Evolutionary conservation across 2,329 filamentous ascomycete genomes (phyloP), one percentile per base, ranked within the genome.

Genomic region (Cephalotrichum gorgonifer): DNA sequence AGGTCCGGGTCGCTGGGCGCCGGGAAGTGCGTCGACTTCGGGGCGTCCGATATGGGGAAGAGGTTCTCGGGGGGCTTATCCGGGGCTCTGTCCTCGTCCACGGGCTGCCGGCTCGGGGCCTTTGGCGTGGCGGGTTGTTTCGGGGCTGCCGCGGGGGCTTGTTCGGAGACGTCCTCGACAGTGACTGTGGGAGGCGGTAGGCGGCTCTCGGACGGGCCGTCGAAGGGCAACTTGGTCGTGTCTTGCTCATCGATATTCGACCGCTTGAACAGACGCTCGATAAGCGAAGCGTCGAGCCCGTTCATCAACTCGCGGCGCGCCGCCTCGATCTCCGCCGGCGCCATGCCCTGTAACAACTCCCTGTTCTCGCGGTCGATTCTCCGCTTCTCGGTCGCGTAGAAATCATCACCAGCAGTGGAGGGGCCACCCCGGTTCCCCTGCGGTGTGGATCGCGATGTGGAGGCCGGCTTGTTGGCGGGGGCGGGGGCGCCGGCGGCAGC

Each of bases 321-420:
- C 56, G 83, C 74, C 53, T 86, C 81, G 51, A 97, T 95, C 64
- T 96, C 88, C 33, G 80, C 77, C 0, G 79, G 69, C 2, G 85
- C 86, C 93, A 98, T 96, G 25, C 74, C 72, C 14, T 81, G 82
- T 43, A 98, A 64, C 52, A 78, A 78, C 51, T 81, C 75, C 42
- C 69, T 78, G 59, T 97, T 98, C 63, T 97, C 89, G 55, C 81
- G 75, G 58, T 91, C 86, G 62, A 98, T 97, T 5, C 76, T 75
- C 71, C 11, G 74, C 64, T 39, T 71, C 69, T 58, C 47, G 49
- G 30, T 44, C 28, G 31, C 51, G 55, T 20, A 51, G 54, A 26
- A 54, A 53, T 35, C 57, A 54, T 31, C 51, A 50, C 17, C 35
- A 43, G 41, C 31, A 39, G 22, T 23, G 27, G 20, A 53, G 49